Evolutionary conservation across 2,329 filamentous ascomycete genomes (phyloP).

Genomic region (Botryotinia calthae): DNA sequence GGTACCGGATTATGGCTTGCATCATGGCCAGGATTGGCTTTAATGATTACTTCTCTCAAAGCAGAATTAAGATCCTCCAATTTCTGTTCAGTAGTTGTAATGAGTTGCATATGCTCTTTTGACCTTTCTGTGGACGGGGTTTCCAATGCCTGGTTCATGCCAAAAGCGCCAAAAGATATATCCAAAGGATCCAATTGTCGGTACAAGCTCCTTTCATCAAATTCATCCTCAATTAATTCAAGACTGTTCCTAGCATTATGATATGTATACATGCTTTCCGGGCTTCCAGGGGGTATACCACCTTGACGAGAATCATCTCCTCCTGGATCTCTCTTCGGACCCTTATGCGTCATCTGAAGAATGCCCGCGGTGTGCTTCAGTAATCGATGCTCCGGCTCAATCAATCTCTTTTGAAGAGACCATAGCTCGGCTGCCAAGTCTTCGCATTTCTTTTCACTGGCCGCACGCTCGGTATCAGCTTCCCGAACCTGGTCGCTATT

Average conservation of each 20-base stretch:
- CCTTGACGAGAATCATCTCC: slow-evolving; percentile 41
- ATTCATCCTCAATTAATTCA: slow-evolving; percentile 57
- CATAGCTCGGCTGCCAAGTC: slow-evolving; percentile 79
- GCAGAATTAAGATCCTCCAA: slow-evolving; percentile 66
- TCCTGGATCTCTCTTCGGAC: slow-evolving; percentile 52
- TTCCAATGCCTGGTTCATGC: slow-evolving; percentile 21
- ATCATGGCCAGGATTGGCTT: slow-evolving; percentile 52
- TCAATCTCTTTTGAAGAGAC: slow-evolving; percentile 71
- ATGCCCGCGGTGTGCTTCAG: slow-evolving; percentile 91
- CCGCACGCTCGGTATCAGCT: slow-evolving; percentile 71
- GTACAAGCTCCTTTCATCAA: slow-evolving; percentile 77
- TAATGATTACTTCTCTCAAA: slow-evolving; percentile 64
- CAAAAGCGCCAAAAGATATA: slow-evolving; percentile 39
- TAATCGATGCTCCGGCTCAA: slow-evolving; percentile 71
- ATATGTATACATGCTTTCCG: slow-evolving; percentile 72
- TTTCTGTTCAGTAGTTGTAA: slow-evolving; percentile 62
- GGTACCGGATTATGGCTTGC: slow-evolving; percentile 29
- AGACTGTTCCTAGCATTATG: slow-evolving; percentile 59
- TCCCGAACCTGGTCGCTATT: slow-evolving; percentile 45
- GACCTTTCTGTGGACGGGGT: slow-evolving; percentile 23
- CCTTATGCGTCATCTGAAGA: slow-evolving; percentile 83
- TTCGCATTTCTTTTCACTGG: slow-evolving; percentile 79
- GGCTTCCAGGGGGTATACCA: slow-evolving; percentile 70
- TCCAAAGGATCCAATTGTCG: slow-evolving; percentile 65
- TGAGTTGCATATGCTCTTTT: slow-evolving; percentile 45